Conservation (phyloP, 169 alveolate species). For the Eimeria nieschulzi region DNA sequence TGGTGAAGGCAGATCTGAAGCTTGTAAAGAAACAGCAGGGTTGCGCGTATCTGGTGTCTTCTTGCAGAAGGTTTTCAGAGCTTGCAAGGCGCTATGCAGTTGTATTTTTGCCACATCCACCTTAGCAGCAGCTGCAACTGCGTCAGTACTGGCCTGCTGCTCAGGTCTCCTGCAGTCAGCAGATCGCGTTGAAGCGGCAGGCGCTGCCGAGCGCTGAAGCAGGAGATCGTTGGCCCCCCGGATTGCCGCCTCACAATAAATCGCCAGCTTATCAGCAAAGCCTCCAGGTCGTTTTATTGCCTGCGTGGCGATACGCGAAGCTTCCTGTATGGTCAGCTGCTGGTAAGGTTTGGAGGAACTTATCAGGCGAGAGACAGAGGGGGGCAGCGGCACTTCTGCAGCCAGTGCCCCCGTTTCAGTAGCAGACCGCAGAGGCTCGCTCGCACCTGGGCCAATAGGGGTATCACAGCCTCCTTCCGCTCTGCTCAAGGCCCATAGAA, state of each 20-base stretch:
- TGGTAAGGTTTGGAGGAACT: not conserved
- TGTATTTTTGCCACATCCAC: not conserved
- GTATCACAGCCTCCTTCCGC: slow-evolving; percentile 39
- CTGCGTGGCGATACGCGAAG: slow-evolving; percentile 26
- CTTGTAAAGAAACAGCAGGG: not conserved
- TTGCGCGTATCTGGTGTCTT: not conserved
- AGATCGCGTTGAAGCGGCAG: not conserved
- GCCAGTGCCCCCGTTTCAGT: not conserved
- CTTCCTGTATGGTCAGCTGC: slow-evolving; percentile 18
- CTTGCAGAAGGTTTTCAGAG: not conserved
- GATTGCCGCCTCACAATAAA: slow-evolving; percentile 41
- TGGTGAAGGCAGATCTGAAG: not conserved
- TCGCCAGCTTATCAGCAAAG: slow-evolving; percentile 48
- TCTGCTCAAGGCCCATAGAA: slow-evolving; percentile 36
- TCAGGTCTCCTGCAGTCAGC: not conserved
- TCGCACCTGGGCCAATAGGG: not conserved
- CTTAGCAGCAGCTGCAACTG: slow-evolving; percentile 9
- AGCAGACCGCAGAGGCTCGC: not conserved
- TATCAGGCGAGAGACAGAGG: not conserved
- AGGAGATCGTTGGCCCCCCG: slow-evolving; percentile 33
- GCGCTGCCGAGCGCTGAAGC: slow-evolving; percentile 16
- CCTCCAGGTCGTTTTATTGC: slow-evolving; percentile 30
- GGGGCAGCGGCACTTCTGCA: not conserved
- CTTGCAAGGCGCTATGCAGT: not conserved
- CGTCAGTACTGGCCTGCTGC: not conserved